phyloP scores from a whole-genome alignment of 129 eudicot genomes.

The Mikania micrantha region DNA sequence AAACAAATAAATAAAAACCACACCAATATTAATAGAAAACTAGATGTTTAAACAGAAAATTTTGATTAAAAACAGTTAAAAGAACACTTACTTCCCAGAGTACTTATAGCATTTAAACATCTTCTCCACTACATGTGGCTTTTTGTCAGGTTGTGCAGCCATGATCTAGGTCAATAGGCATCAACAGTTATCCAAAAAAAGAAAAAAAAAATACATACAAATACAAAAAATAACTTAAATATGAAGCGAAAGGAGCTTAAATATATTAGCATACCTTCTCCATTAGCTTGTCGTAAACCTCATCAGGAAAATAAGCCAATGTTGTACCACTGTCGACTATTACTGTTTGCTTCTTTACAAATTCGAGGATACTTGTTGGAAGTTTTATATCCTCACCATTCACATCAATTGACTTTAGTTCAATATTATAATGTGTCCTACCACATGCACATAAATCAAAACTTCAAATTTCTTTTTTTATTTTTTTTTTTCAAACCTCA shows the following conservation, averaged over 20 bases:
- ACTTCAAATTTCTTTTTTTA: neutral
- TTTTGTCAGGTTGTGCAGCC: constrained; percentile 53
- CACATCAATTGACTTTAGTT: constrained; percentile 70
- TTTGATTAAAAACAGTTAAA: neutral
- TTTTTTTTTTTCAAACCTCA: neutral
- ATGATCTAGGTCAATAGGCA: constrained; percentile 42
- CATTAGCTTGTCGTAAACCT: constrained; percentile 46
- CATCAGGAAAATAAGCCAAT: constrained; percentile 87
- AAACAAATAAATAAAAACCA: neutral
- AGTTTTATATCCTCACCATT: constrained; percentile 57
- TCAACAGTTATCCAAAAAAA: neutral
- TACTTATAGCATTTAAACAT: constrained; percentile 64
- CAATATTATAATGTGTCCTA: constrained; percentile 83
- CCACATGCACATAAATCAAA: constrained; percentile 18
- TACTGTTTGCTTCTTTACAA: constrained; percentile 51
- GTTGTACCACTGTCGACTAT: constrained; percentile 91
- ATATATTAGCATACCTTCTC: constrained; percentile 33
- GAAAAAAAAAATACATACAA: too few relatives aligned
- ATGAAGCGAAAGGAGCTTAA: neutral
- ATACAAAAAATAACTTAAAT: neutral
- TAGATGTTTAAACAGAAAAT: neutral
- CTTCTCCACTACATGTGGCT: constrained; percentile 44
- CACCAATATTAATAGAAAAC: neutral
- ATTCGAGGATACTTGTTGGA: constrained; percentile 47
- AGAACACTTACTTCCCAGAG: constrained; percentile 52